These are phyloP conservation scores for Umbelopsis vinacea DNA, from an alignment of 192 early-diverging fungal species.

Conservation along the genomic window DNA sequence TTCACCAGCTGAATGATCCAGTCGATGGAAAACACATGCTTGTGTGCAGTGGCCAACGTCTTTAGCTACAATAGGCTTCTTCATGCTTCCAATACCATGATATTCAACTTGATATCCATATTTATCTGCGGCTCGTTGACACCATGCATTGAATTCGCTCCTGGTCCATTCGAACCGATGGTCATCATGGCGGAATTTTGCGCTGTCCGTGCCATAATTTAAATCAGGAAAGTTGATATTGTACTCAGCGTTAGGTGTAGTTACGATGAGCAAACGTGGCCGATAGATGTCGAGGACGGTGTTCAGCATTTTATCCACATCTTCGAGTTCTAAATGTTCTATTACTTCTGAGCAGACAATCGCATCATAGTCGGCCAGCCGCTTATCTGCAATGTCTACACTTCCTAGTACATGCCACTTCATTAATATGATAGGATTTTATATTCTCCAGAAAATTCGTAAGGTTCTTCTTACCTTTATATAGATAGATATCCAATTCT, in stretches of 20 bases:
- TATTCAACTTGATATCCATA: constrained; percentile 72
- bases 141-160: constrained; percentile 79
- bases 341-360: constrained; percentile 84
- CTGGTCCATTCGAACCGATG: constrained; percentile 98
- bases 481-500: constrained; percentile 65
- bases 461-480: constrained; percentile 55
- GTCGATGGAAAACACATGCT: constrained; percentile 64
- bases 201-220: constrained; percentile 67
- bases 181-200: constrained; percentile 77
- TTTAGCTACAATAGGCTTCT: constrained; percentile 44
- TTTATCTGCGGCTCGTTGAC: constrained; percentile 47
- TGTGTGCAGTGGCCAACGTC: constrained; percentile 72
- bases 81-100: constrained; percentile 63
- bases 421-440: not conserved
- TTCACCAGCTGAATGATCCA: too few relatives aligned
- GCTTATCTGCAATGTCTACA: constrained; percentile 49
- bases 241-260: constrained; percentile 91
- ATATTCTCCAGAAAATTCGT: not conserved
- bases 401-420: constrained; percentile 45
- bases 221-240: constrained; percentile 85
- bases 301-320: constrained; percentile 55
- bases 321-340: constrained; percentile 72
- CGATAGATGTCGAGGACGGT: constrained; percentile 68
- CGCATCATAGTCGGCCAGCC: constrained; percentile 68
- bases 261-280: constrained; percentile 72